Base-by-base conservation (phyloP, 805 yeast species). In the Ogataea haglerorum region DNA sequence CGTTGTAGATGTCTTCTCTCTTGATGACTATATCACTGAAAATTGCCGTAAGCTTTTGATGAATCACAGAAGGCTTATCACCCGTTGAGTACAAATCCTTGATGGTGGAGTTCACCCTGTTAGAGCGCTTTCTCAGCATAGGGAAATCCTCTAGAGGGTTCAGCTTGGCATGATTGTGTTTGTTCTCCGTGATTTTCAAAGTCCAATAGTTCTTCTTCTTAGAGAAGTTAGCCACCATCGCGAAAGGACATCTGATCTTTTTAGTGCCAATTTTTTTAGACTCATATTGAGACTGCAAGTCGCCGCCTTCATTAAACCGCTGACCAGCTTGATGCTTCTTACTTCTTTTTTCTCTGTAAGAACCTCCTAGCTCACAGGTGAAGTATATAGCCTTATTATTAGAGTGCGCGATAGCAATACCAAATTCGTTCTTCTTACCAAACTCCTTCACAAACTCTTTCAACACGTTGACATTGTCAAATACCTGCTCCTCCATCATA, bases 401-500 rank as follows among this genome's bases (percentile, higher is more conserved):
- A 25, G 78, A 73, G 58, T 76, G 80, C 19, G 80, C 78, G 55
- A 76, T 75, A 15, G 76, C 80, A 34, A 75, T 76, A 5, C 80
- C 80, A 60, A 76, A 75, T 36, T 77, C 79, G 51, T 76, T 73
- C 51, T 72, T 77, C 34, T 76, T 63, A 15, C 79, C 79, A 61
- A 75, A 76, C 43, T 75, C 80, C 38, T 68, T 68, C 36, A 76
- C 75, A 48, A 73, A 76, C 39, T 73, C 76, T 47, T 74, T 74
- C 48, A 76, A 63, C 35, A 70, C 76, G 18, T 70, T 71, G 19
- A 78, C 67, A 31, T 65, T 64, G 40, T 69, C 73, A 52, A 76
- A 76, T 16, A 66, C 69, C 51, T 74, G 78, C 47, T 73, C 77
- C 13, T 76, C 76, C 47, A 71, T 72, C 44, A 76, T 74, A 26